Evolutionary conservation across 805 yeast genomes (phyloP).

Genomic region (Metschnikowia anglica): DNA sequence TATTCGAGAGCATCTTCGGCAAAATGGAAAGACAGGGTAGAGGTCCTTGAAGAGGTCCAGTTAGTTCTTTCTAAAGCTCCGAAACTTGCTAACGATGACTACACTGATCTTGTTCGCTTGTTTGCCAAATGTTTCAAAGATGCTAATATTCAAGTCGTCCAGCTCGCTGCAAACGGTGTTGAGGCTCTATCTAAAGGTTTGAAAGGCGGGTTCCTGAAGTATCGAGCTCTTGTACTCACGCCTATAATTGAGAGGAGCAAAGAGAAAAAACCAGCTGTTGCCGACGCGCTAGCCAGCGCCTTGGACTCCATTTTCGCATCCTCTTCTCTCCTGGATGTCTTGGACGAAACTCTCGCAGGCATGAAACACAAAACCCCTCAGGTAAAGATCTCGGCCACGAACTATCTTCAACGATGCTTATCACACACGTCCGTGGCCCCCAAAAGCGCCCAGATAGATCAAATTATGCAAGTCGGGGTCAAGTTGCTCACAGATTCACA

Average conservation of each 20-base stretch:
- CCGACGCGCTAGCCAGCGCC: constrained; percentile 66
- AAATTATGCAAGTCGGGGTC: constrained; percentile 52
- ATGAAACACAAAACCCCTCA: constrained; percentile 82
- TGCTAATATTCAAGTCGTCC: constrained; percentile 85
- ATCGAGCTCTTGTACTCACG: constrained; percentile 50
- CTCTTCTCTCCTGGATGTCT: constrained; percentile 51
- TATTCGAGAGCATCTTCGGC: constrained; percentile 52
- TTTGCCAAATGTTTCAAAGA: constrained; percentile 79
- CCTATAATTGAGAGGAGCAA: constrained; percentile 80
- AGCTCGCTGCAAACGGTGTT: constrained; percentile 68
- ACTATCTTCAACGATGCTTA: constrained; percentile 63
- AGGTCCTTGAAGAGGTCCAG: constrained; percentile 65
- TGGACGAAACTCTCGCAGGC: constrained; percentile 58
- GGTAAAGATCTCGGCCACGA: constrained; percentile 68
- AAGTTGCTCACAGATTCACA: constrained; percentile 79
- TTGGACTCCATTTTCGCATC: constrained; percentile 60
- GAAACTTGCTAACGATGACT: constrained; percentile 61
- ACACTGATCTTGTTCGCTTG: constrained; percentile 56
- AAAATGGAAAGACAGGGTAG: constrained; percentile 93
- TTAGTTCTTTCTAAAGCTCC: constrained; percentile 52
- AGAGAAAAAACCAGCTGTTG: constrained; percentile 79
- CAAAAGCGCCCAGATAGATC: constrained; percentile 50
- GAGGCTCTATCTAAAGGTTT: constrained; percentile 66
- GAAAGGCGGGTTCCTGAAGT: constrained; percentile 52
- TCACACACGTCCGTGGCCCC: constrained; percentile 51